Evolutionary conservation across 768 basidiomycete genomes (phyloP).

Genomic region (Ramaria sp.): DNA sequence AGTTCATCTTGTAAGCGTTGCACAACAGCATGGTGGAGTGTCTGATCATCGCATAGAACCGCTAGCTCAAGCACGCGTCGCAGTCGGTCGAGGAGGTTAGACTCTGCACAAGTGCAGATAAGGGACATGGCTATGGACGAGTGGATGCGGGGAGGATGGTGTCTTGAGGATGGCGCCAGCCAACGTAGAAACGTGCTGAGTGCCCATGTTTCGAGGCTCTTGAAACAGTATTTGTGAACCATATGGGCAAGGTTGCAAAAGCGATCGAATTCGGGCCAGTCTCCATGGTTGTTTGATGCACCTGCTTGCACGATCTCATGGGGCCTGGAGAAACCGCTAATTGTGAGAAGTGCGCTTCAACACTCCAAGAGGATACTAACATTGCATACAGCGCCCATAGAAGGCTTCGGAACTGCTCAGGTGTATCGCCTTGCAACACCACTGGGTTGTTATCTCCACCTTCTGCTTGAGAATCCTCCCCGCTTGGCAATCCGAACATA

Average conservation of each 20-base stretch:
- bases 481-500: conserved; percentile 62
- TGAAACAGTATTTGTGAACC: conserved; percentile 68
- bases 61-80: conserved; percentile 46
- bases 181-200: conserved; percentile 63
- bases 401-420: conserved; percentile 59
- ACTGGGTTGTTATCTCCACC: conserved; percentile 62
- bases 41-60: conserved; percentile 21
- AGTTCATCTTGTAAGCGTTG: conserved; percentile 46
- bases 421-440: conserved; percentile 48
- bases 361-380: conserved; percentile 28
- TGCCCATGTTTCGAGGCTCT: conserved; percentile 63
- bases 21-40: conserved; percentile 17
- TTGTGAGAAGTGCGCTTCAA: neutral
- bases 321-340: conserved; percentile 33
- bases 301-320: conserved; percentile 44
- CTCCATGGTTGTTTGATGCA: conserved; percentile 22
- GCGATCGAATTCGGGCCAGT: conserved; percentile 34
- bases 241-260: conserved; percentile 56
- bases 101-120: conserved; percentile 23
- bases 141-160: conserved; percentile 23
- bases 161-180: conserved; percentile 28
- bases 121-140: conserved; percentile 36
- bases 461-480: conserved; percentile 31
- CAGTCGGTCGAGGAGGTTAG: conserved; percentile 12
- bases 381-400: conserved; percentile 70